Percentiles rank a stretch among this genome's conserved stretches.
phyloP scores from a whole-genome alignment of 257 asterid genomes.

The Solanum sitiens region DNA sequence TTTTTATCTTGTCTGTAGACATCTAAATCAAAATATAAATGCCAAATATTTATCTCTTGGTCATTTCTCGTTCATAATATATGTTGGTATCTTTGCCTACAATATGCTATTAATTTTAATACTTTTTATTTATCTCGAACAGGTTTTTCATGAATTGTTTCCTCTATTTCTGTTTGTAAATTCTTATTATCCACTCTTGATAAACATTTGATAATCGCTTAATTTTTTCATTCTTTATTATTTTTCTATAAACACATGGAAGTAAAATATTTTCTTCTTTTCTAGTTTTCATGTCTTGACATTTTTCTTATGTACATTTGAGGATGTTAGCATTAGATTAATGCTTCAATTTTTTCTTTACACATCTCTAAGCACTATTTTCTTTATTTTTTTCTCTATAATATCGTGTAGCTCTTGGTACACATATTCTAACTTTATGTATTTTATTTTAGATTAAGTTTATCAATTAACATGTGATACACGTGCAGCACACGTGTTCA shows the following conservation, averaged over 20 bases:
- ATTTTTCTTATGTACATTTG: not conserved
- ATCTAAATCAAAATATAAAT: too few relatives aligned
- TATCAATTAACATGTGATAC: not conserved
- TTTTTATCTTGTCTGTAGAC: too few relatives aligned
- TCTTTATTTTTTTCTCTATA: not conserved
- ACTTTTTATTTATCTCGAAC: too few relatives aligned
- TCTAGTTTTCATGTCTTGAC: not conserved
- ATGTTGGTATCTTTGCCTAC: too few relatives aligned
- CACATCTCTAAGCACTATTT: not conserved
- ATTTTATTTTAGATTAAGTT: not conserved
- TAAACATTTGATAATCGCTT: not conserved
- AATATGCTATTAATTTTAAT: too few relatives aligned
- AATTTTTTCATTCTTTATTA: not conserved
- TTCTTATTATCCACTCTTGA: not conserved
- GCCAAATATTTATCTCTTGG: too few relatives aligned
- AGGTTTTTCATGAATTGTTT: too few relatives aligned
- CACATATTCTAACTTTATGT: not conserved
- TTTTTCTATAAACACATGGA: not conserved
- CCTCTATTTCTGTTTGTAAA: too few relatives aligned
- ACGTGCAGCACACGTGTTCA: too few relatives aligned
- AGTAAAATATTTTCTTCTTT: not conserved
- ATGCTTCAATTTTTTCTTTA: not conserved
- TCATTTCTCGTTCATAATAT: too few relatives aligned
- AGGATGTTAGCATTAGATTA: not conserved
- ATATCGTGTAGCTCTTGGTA: not conserved